phyloP scores from a whole-genome alignment of 192 early-diverging fungal species.

The Linnemannia schmuckeri region DNA sequence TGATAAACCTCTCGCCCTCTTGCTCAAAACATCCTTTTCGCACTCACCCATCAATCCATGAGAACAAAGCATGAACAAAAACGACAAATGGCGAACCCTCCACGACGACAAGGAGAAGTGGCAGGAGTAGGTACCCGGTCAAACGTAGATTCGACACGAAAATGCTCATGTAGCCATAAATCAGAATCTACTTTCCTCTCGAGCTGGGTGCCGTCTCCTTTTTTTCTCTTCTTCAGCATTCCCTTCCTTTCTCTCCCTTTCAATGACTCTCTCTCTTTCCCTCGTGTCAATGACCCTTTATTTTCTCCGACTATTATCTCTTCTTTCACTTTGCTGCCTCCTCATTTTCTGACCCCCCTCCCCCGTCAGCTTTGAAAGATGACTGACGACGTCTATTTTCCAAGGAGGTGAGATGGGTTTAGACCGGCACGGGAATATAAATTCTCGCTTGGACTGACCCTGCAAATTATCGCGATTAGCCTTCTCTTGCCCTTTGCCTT shows the following conservation, averaged over 20 bases:
- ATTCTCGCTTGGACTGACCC: conserved; percentile 4
- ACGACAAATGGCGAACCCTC: background rate
- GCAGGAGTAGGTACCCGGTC: background rate
- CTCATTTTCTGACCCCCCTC: background rate
- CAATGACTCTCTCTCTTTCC: background rate
- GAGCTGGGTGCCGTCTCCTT: background rate
- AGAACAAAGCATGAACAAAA: background rate
- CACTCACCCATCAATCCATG: background rate
- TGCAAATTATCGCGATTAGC: background rate
- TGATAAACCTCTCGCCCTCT: background rate
- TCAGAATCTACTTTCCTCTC: background rate
- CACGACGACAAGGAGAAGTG: background rate
- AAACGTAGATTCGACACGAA: background rate
- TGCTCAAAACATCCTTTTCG: background rate
- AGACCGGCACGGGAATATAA: background rate
- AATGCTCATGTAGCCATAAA: background rate
- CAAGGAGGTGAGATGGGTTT: conserved; percentile 1
- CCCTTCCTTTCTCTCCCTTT: background rate
- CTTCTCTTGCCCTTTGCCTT: too few species aligned
- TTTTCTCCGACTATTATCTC: background rate
- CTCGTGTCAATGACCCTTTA: background rate
- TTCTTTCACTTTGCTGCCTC: background rate
- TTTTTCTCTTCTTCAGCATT: background rate
- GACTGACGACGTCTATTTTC: background rate
- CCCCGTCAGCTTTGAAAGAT: conserved; percentile 8